Evolutionary conservation across 495 filamentous ascomycete genomes (phyloP).

Genomic region (Pyrenopolyporus hunteri): DNA sequence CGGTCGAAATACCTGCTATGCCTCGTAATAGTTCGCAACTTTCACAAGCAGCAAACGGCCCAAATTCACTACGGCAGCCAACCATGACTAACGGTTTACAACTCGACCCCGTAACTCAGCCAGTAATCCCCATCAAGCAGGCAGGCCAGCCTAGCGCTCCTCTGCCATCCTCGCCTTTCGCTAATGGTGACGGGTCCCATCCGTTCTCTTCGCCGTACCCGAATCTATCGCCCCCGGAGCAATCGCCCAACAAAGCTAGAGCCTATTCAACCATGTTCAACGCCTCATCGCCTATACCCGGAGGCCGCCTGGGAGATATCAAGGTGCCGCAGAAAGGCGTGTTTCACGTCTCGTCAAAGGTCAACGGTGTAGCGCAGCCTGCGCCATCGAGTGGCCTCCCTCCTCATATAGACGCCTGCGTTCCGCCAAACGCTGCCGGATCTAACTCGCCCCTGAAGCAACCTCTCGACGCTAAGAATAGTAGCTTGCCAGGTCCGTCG

Average conservation of each 20-base stretch:
- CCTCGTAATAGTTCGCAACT: constrained; percentile 4
- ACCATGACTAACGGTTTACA: constrained; percentile 18
- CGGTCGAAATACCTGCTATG: constrained; percentile 27
- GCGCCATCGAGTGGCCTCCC: constrained; percentile 35
- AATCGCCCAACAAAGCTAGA: constrained; percentile 48
- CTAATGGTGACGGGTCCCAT: constrained; percentile 40
- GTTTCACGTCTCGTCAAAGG: constrained; percentile 36
- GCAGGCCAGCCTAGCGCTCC: constrained; percentile 28
- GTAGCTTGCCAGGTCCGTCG: constrained; percentile 28
- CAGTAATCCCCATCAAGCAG: constrained; percentile 36
- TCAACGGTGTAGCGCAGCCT: constrained; percentile 35
- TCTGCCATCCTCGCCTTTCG: constrained; percentile 34
- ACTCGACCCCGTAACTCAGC: constrained; percentile 10
- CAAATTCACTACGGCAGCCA: constrained; percentile 2
- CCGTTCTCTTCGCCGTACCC: constrained; percentile 55
- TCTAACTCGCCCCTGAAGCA: constrained; percentile 39
- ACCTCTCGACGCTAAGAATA: constrained; percentile 33
- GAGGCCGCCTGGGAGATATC: constrained; percentile 14
- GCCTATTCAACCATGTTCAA: constrained; percentile 50
- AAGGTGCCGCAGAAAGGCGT: constrained; percentile 40
- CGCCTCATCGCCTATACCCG: constrained; percentile 35
- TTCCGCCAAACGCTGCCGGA: constrained; percentile 22
- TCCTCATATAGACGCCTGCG: constrained; percentile 32
- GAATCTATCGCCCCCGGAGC: constrained; percentile 48
- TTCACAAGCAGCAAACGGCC: constrained; percentile 6